A percentile compares a stretch with the other conserved stretches of the same genome.
Evolutionary conservation across 768 basidiomycete species (phyloP).

Genomic region (Trametes maxima): DNA sequence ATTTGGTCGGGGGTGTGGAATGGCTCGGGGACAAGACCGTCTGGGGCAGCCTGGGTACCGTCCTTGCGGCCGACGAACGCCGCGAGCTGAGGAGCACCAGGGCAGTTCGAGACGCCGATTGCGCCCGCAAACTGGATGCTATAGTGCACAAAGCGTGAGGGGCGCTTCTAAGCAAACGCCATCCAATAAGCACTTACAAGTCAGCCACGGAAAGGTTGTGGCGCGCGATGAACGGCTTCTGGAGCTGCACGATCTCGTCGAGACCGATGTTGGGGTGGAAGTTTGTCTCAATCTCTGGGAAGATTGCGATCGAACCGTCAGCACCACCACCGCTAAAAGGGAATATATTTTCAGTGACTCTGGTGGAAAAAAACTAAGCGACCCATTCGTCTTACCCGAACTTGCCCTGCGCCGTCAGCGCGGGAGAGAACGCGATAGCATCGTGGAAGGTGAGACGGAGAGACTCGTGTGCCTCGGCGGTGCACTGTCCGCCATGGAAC

Average conservation of each 20-base stretch:
- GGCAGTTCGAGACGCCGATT: slow-evolving; percentile 45
- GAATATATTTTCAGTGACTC: background rate
- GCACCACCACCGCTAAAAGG: slow-evolving; percentile 31
- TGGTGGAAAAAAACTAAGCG: too few relatives aligned
- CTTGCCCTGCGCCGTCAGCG: slow-evolving; percentile 13
- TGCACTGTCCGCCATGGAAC: slow-evolving; percentile 35
- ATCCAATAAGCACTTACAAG: background rate
- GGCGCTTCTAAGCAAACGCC: too few relatives aligned
- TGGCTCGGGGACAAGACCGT: slow-evolving; percentile 27
- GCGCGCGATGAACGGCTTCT: slow-evolving; percentile 13
- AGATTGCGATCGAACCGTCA: slow-evolving; percentile 51
- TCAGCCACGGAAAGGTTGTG: slow-evolving; percentile 15
- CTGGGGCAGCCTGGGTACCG: slow-evolving; percentile 22
- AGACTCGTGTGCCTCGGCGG: slow-evolving; percentile 34
- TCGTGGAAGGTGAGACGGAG: slow-evolving; percentile 30
- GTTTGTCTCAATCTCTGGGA: slow-evolving; percentile 42
- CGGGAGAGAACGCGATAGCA: slow-evolving; percentile 21
- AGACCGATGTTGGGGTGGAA: slow-evolving; percentile 43
- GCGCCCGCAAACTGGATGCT: slow-evolving; percentile 50
- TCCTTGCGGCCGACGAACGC: slow-evolving; percentile 37
- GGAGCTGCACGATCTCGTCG: slow-evolving; percentile 11
- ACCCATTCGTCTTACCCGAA: slow-evolving; percentile 3
- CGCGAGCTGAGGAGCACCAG: slow-evolving; percentile 46
- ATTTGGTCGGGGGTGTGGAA: slow-evolving; percentile 29
- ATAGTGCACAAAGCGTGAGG: background rate